phyloP scores from a whole-genome alignment of 805 yeast species.

The Nakazawaea anatomiae region DNA sequence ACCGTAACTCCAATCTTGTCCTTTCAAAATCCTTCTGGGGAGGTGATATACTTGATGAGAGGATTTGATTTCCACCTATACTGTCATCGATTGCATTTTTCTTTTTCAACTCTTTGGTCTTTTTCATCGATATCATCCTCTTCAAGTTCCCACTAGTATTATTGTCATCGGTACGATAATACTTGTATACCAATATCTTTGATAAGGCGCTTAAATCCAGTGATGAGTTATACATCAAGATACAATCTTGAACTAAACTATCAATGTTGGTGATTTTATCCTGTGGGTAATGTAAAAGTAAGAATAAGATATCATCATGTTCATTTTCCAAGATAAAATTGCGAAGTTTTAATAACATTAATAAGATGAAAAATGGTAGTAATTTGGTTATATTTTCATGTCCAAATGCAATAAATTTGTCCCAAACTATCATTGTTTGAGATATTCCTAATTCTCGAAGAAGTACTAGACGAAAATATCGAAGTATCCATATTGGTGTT shows the following conservation, averaged over 20 bases:
- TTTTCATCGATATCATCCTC: neutral
- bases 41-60: neutral
- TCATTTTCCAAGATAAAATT: slow-evolving; percentile 40
- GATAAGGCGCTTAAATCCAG: neutral
- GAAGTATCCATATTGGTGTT: slow-evolving; percentile 48
- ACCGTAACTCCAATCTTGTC: slow-evolving; percentile 39
- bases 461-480: slow-evolving; percentile 41
- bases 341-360: slow-evolving; percentile 37
- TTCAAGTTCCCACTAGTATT: neutral
- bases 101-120: neutral
- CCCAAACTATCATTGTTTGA: slow-evolving; percentile 38
- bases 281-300: slow-evolving; percentile 44
- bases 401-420: slow-evolving; percentile 33
- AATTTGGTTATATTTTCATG: slow-evolving; percentile 24
- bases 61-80: slow-evolving; percentile 7
- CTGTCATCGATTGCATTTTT: slow-evolving; percentile 1
- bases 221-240: slow-evolving; percentile 7
- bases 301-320: slow-evolving; percentile 44
- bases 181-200: slow-evolving; percentile 8
- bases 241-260: slow-evolving; percentile 5
- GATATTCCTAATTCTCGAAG: slow-evolving; percentile 40
- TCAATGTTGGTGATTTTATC: neutral
- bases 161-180: neutral
- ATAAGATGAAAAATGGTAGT: slow-evolving; percentile 34
- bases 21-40: slow-evolving; percentile 36